Evolutionary conservation across 2,329 filamentous ascomycete species (phyloP), one percentile per base, ranked within the genome.

Genomic region (Ophiostoma pallidulum): DNA sequence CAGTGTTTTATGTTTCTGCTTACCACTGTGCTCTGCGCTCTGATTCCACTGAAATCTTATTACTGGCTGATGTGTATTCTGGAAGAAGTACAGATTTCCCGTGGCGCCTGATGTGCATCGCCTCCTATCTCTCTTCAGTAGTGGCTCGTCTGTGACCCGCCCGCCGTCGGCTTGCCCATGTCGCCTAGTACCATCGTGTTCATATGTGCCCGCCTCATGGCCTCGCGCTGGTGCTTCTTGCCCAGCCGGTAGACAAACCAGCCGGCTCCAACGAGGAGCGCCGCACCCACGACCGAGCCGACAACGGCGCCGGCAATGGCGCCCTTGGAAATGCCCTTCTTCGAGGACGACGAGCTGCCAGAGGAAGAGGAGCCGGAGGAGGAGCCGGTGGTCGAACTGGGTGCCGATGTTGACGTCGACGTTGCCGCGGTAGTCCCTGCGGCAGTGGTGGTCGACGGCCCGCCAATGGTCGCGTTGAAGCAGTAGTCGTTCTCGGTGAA

Each of bases 251-350:
- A 51, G 14, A 41, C 20, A 7, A 45, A 43, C 33, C 33, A 47
- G 8, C 24, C 31, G 0, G 26, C 37, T 20, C 9, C 41, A 1
- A 8, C 47, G 9, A 49, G 16, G 5, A 49, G 10, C 2, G 36
- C 47, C 3, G 59, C 60, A 8, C 59, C 62, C 8, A 60, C 56
- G 14, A 64, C 51, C 3, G 59, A 59, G 13, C 64, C 64, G 19
- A 64, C 63, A 4, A 63, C 62, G 33, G 66, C 63, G 8, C 64
- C 64, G 2, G 62, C 63, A 46, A 61, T 63, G 37, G 60, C 61
- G 10, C 64, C 63, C 4, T 46, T 54, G 14, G 56, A 58, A 2
- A 67, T 59, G 4, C 59, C 60, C 8, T 54, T 53, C 3, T 44
- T 28, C 13, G 14, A 14, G 28, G 18, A 29, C 22, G 13, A 20